These are phyloP conservation scores for Beverwykella pulmonaria DNA, from an alignment of 495 filamentous ascomycete genomes.

Conservation along the genomic window DNA sequence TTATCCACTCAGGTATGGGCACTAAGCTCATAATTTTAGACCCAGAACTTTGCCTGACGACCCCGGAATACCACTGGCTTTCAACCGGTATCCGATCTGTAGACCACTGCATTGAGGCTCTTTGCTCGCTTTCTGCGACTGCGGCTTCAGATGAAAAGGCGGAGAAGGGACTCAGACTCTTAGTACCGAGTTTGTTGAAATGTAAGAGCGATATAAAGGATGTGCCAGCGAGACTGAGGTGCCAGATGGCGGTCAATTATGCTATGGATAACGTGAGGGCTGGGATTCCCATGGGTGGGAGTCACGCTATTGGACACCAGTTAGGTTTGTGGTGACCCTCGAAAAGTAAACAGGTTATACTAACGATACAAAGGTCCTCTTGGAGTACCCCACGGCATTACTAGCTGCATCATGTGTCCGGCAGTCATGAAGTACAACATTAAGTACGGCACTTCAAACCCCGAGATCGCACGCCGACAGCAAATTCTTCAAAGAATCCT, in stretches of 20 bases:
- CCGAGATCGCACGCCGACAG: conserved; percentile 55
- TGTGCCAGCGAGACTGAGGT: conserved; percentile 53
- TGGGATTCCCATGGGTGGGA: conserved; percentile 59
- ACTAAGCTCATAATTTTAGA: conserved; percentile 63
- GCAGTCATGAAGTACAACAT: conserved; percentile 60
- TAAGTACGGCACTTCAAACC: conserved; percentile 48
- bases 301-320: conserved; percentile 70
- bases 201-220: conserved; percentile 53
- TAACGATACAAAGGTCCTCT: conserved; percentile 46
- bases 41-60: conserved; percentile 56
- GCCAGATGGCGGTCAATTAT: conserved; percentile 59
- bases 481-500: conserved; percentile 53
- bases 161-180: conserved; percentile 49
- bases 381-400: conserved; percentile 68
- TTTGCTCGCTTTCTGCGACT: conserved; percentile 53
- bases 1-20: conserved; percentile 51
- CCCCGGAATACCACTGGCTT: conserved; percentile 63
- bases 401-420: conserved; percentile 65
- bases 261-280: conserved; percentile 57
- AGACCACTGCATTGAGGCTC: conserved; percentile 66
- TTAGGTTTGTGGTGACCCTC: conserved; percentile 47
- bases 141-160: conserved; percentile 50
- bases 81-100: conserved; percentile 64
- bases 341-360: background rate
- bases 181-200: conserved; percentile 57